These are phyloP conservation scores for Inonotus hispidus DNA, from an alignment of 1,284 basidiomycete species.

Conservation along the genomic window DNA sequence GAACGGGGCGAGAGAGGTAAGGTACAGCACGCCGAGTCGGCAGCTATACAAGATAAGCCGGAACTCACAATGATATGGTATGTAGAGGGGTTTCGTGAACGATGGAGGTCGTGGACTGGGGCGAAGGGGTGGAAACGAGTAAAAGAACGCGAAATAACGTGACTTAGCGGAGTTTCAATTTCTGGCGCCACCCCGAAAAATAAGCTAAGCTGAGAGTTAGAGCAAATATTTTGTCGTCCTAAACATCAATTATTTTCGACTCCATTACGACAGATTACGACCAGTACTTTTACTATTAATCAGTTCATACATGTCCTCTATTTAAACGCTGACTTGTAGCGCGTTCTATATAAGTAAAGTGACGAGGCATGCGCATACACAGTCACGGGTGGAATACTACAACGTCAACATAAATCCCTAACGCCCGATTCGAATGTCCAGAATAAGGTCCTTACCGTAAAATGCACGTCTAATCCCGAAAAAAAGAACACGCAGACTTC, in stretches of 20 bases:
- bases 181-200: background rate
- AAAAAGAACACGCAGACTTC: background rate
- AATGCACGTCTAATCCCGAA: background rate
- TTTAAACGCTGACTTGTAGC: too few relatives aligned
- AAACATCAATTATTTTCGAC: too few relatives aligned
- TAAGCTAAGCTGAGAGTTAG: too few relatives aligned
- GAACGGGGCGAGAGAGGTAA: slow-evolving; percentile 8
- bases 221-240: too few relatives aligned
- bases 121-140: slow-evolving; percentile 3
- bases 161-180: slow-evolving; percentile 1
- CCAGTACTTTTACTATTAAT: too few relatives aligned
- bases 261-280: too few relatives aligned
- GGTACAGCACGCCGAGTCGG: background rate
- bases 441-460: background rate
- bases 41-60: background rate
- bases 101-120: slow-evolving; percentile 7
- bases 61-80: slow-evolving; percentile 1
- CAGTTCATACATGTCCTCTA: too few relatives aligned
- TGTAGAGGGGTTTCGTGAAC: slow-evolving; percentile 1
- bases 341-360: too few relatives aligned
- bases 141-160: slow-evolving; percentile 10
- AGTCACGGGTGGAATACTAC: too few relatives aligned
- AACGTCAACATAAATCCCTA: too few relatives aligned
- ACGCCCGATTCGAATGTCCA: too few relatives aligned
- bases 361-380: too few relatives aligned